phyloP scores from a whole-genome alignment of 768 basidiomycete genomes.

The Suillus cothurnatus region DNA sequence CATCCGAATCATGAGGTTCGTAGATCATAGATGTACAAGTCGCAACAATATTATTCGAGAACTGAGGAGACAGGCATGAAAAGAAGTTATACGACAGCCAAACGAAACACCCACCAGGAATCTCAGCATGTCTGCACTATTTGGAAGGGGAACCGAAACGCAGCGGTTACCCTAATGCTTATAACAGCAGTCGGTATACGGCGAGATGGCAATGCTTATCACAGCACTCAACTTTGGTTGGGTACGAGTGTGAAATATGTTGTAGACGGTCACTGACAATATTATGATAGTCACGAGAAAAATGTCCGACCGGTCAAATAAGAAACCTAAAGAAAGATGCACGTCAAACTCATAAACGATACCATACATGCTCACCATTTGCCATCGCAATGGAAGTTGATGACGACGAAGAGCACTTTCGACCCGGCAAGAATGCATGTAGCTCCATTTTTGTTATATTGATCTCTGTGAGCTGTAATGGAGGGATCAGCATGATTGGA shows the following conservation, averaged over 20 bases:
- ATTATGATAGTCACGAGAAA: slow-evolving; percentile 19
- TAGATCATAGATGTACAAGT: slow-evolving; percentile 22
- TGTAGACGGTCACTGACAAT: slow-evolving; percentile 12
- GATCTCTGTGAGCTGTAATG: not conserved
- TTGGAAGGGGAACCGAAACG: not conserved
- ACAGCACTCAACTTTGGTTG: slow-evolving; percentile 10
- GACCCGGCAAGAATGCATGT: slow-evolving; percentile 17
- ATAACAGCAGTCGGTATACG: slow-evolving; percentile 17
- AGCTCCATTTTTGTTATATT: slow-evolving; percentile 22
- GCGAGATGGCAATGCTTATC: not conserved
- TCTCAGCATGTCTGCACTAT: slow-evolving; percentile 10
- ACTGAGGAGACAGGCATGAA: slow-evolving; percentile 12
- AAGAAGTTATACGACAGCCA: not conserved
- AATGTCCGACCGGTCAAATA: slow-evolving; percentile 26
- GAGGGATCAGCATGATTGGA: too few species aligned
- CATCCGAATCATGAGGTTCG: slow-evolving; percentile 33
- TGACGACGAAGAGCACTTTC: slow-evolving; percentile 26
- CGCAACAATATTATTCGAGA: slow-evolving; percentile 17
- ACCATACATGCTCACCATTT: slow-evolving; percentile 20
- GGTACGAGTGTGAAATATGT: not conserved
- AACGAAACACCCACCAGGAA: slow-evolving; percentile 6
- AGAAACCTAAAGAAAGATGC: slow-evolving; percentile 19
- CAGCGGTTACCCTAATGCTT: slow-evolving; percentile 3
- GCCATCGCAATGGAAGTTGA: slow-evolving; percentile 24
- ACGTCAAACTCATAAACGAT: not conserved